phyloP scores from a whole-genome alignment of 441 rosid species.

The Capsella rubella region DNA sequence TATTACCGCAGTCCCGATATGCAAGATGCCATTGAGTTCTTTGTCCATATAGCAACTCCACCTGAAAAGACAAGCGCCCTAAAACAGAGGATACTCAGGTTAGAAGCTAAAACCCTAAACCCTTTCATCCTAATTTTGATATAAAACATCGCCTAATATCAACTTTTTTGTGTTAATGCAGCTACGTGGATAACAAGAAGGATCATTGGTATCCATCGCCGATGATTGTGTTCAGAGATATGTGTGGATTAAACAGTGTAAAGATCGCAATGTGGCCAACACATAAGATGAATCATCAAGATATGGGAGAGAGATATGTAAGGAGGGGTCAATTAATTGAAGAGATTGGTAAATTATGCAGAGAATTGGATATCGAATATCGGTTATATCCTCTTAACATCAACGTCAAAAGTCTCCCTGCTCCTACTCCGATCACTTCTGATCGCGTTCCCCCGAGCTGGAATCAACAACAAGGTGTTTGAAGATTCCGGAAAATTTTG shows the following conservation, averaged over 20 bases:
- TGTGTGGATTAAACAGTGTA: conserved; percentile 44
- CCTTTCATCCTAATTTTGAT: background rate
- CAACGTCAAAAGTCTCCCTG: conserved; percentile 43
- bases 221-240: conserved; percentile 43
- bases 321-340: conserved; percentile 49
- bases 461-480: conserved; percentile 38
- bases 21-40: conserved; percentile 48
- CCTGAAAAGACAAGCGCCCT: conserved; percentile 41
- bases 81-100: conserved; percentile 50
- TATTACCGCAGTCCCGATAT: conserved; percentile 51
- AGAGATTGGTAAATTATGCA: conserved; percentile 45
- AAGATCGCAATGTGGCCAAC: conserved; percentile 49
- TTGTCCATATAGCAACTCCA: conserved; percentile 48
- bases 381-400: conserved; percentile 49
- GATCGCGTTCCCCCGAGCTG: conserved; percentile 34
- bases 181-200: conserved; percentile 51
- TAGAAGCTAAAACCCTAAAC: background rate
- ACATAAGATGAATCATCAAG: conserved; percentile 52
- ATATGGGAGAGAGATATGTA: conserved; percentile 50
- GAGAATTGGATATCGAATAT: conserved; percentile 47
- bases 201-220: conserved; percentile 51
- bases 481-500: conserved; percentile 5
- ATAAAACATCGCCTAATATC: background rate
- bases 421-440: conserved; percentile 18
- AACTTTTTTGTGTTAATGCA: conserved; percentile 6